Evolutionary conservation across 306 rosid genomes (phyloP).

Genomic region (Medicago ruthenica): DNA sequence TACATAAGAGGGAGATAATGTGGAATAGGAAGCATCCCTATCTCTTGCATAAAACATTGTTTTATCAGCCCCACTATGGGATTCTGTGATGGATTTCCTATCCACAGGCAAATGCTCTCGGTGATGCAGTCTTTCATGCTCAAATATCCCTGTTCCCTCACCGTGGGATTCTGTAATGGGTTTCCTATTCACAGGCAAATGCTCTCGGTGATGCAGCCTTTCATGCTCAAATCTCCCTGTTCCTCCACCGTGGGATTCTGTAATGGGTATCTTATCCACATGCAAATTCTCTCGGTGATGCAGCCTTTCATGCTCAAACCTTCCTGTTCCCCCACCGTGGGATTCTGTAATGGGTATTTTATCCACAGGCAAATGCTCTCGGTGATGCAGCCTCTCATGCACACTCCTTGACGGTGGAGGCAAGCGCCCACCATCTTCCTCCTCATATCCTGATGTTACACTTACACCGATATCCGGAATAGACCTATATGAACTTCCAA

Average conservation of each 20-base stretch:
- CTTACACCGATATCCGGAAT: constrained; percentile 48
- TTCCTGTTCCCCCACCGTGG: not conserved
- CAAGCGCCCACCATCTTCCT: constrained; percentile 49
- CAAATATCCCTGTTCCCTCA: constrained; percentile 41
- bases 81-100: constrained; percentile 52
- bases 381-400: constrained; percentile 57
- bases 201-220: constrained; percentile 53
- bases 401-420: constrained; percentile 51
- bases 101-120: constrained; percentile 48
- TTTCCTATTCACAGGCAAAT: constrained; percentile 53
- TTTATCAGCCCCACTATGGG: constrained; percentile 52
- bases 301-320: constrained; percentile 59
- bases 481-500: constrained; percentile 55
- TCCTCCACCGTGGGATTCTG: not conserved
- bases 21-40: constrained; percentile 51
- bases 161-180: constrained; percentile 26
- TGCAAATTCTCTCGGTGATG: constrained; percentile 50
- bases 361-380: constrained; percentile 48
- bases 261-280: constrained; percentile 55
- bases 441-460: constrained; percentile 42
- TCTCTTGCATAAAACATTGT: constrained; percentile 55
- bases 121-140: constrained; percentile 57
- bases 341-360: constrained; percentile 47
- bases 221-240: constrained; percentile 54
- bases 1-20: constrained; percentile 55